Conservation (phyloP, 192 early-diverging fungal genomes). For the Coemansia sp. region DNA sequence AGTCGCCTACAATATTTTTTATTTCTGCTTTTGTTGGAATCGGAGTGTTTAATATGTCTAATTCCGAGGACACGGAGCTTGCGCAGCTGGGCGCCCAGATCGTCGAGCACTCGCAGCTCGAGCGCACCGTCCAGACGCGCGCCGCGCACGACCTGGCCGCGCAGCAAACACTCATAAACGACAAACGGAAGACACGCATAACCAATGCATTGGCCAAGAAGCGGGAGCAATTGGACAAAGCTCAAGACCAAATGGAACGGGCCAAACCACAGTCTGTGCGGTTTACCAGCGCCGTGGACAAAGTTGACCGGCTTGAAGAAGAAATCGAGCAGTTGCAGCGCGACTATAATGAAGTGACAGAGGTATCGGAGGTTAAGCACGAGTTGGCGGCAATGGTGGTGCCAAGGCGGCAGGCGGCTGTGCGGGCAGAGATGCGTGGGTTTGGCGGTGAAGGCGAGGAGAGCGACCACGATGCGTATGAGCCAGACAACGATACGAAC, state of each 20-base stretch:
- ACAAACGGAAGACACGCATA: slow-evolving; percentile 63
- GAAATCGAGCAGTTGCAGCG: slow-evolving; percentile 23
- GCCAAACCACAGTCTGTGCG: slow-evolving; percentile 29
- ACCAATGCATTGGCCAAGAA: slow-evolving; percentile 13
- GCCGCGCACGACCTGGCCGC: slow-evolving; percentile 62
- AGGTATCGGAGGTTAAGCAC: not conserved
- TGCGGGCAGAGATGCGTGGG: slow-evolving; percentile 10
- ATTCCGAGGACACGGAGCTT: slow-evolving; percentile 5
- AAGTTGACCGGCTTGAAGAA: slow-evolving; percentile 15
- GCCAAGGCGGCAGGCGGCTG: slow-evolving; percentile 18
- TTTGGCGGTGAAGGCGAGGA: not conserved
- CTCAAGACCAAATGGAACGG: slow-evolving; percentile 17
- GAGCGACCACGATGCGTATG: not conserved
- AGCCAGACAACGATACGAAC: not conserved
- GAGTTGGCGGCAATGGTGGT: slow-evolving; percentile 15
- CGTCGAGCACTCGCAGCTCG: slow-evolving; percentile 65
- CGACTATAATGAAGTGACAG: not conserved
- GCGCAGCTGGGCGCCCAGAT: slow-evolving; percentile 39
- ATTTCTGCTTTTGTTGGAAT: not conserved
- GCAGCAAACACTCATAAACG: slow-evolving; percentile 62
- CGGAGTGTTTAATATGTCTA: not conserved
- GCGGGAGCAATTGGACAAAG: slow-evolving; percentile 22
- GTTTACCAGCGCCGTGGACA: slow-evolving; percentile 32
- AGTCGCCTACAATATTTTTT: not conserved
- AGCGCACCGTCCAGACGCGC: slow-evolving; percentile 63